phyloP scores from a whole-genome alignment of 805 yeast genomes.

The Ogataea trehalophila region DNA sequence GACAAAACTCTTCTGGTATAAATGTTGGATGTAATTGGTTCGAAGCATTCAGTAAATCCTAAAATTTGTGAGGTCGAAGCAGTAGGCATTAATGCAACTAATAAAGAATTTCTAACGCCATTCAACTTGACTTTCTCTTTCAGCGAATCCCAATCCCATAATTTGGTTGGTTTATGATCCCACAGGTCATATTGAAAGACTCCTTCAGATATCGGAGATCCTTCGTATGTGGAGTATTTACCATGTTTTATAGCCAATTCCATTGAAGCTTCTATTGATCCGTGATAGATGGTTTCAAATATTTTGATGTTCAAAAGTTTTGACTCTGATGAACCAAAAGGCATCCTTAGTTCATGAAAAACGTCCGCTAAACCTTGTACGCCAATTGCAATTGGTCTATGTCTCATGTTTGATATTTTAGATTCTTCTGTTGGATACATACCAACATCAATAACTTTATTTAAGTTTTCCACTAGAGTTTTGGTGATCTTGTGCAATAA shows the following conservation, averaged over 20 bases:
- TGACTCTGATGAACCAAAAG: conserved; percentile 84
- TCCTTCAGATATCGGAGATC: conserved; percentile 91
- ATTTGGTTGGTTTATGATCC: conserved; percentile 69
- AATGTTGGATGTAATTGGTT: conserved; percentile 90
- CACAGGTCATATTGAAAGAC: conserved; percentile 82
- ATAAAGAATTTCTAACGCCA: conserved; percentile 82
- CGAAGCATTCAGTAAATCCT: conserved; percentile 93
- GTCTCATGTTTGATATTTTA: conserved; percentile 65
- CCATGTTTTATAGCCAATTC: conserved; percentile 75
- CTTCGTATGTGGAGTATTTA: conserved; percentile 64
- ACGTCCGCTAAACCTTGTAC: conserved; percentile 97
- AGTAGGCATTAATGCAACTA: conserved; percentile 97
- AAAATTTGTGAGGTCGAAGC: conserved; percentile 95
- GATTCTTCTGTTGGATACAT: conserved; percentile 82
- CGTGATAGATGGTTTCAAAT: conserved; percentile 95
- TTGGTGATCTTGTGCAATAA: conserved; percentile 73
- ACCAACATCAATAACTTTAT: conserved; percentile 79
- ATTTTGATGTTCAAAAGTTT: conserved; percentile 72
- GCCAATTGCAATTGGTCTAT: conserved; percentile 95
- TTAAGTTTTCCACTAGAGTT: conserved; percentile 72
- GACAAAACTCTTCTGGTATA: conserved; percentile 87
- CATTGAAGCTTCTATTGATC: conserved; percentile 79
- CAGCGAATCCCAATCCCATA: conserved; percentile 83
- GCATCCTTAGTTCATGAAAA: conserved; percentile 72
- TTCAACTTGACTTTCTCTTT: conserved; percentile 52